Base-by-base conservation (phyloP, 352 stramenopile genomes). In the Pythium utonaiense region DNA sequence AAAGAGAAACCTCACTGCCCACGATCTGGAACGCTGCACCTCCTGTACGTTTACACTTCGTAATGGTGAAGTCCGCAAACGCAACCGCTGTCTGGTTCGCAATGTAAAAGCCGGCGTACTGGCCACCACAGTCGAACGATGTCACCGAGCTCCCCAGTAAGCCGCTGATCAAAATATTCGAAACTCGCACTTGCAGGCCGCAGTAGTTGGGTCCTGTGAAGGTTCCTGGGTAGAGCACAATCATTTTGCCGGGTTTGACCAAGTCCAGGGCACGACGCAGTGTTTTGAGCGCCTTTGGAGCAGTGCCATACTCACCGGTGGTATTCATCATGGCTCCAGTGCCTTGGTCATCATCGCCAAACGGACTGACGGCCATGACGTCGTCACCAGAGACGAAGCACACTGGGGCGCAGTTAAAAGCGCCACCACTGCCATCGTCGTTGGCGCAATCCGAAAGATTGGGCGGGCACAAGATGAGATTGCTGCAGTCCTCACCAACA, bases 401-500 rank as follows among this genome's bases (percentile, higher is more conserved):
- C 24, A 86, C 52, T 1, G 70, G 67, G 10, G 88, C 74, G 27
- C 80, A 89, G 2, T 27, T 22, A 3, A 42, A 8, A 1, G 36
- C 3, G 2, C 47, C 47, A 17, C 30, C 27, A 4, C 40, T 56
- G 0, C 10, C 9, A n/a, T n/a, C n/a, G n/a, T n/a, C n/a, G n/a
- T n/a, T n/a, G 19, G 53, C 67, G 42, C 80, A 89, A 0, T 53
- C 53, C 16, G 66, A 58, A 2, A 71, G 3, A 42, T 83, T 57
- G 16, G 54, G 48, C 3, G 75, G 77, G 25, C 80, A 89, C 1
- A 88, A 41, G 6, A 80, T 62, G 21, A 70, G 56, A 44, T 88
- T 89, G 19, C 72, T 83, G 52, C 77, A 89, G 52, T 83, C 81
- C 52, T 89, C 80, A 8, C 80, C 80, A 8, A 81, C 65, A 48